These are phyloP conservation scores for Aspergillus novofumigatus DNA, from an alignment of 2,329 filamentous ascomycete species.

Conservation along the genomic window DNA sequence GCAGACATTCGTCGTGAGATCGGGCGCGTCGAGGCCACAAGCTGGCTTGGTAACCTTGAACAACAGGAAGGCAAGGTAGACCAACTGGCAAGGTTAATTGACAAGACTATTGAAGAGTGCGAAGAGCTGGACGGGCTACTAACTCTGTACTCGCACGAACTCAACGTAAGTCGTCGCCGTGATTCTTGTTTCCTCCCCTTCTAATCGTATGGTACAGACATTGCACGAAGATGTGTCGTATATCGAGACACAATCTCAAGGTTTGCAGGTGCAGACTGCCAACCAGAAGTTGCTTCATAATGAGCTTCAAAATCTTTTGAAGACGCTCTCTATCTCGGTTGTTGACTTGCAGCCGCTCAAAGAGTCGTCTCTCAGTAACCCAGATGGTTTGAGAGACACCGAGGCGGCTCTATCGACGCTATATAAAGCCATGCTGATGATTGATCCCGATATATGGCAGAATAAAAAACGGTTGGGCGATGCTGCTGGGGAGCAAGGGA, in stretches of 20 bases:
- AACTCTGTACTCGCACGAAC: constrained; percentile 89
- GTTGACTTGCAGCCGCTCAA: constrained; percentile 71
- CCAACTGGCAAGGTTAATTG: constrained; percentile 78
- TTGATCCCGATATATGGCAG: constrained; percentile 73
- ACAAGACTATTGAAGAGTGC: constrained; percentile 87
- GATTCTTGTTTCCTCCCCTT: constrained; percentile 1
- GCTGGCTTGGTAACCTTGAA: constrained; percentile 78
- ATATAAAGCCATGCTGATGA: constrained; percentile 90
- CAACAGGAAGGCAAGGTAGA: constrained; percentile 88
- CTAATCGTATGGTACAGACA: constrained; percentile 54
- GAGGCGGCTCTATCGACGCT: constrained; percentile 74
- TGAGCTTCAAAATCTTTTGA: constrained; percentile 82
- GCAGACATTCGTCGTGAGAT: constrained; percentile 81
- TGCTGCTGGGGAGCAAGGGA: constrained; percentile 33
- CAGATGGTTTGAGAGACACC: constrained; percentile 68
- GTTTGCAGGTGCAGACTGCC: constrained; percentile 91
- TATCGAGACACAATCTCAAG: constrained; percentile 95
- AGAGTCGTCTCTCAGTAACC: constrained; percentile 67
- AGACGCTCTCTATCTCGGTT: constrained; percentile 82
- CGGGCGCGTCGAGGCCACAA: constrained; percentile 84
- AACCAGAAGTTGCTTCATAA: constrained; percentile 93
- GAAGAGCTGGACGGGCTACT: constrained; percentile 93
- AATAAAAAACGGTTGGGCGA: constrained; percentile 48
- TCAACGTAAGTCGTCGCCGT: constrained; percentile 62
- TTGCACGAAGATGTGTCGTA: constrained; percentile 93